Evolutionary conservation across 108 stramenopile genomes (phyloP), one percentile per base, ranked within the genome.

Genomic region (Nitzschia sp.): DNA sequence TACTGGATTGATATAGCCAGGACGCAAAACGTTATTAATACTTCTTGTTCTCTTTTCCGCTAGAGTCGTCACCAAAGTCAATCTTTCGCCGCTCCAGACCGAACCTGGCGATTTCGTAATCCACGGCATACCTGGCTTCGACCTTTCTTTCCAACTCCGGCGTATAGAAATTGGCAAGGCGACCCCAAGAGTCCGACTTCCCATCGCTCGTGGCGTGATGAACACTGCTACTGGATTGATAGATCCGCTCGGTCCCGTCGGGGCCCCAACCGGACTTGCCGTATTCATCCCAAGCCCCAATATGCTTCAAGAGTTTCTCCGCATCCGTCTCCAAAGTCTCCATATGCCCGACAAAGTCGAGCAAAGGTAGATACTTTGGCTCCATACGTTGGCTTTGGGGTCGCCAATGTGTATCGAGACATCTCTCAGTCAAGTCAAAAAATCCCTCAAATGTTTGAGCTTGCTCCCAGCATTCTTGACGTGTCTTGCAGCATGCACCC

Each of bases 201-300:
- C 38, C 13, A 13, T 13, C 13, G 38, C 38, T 42, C 9, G 38
- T 42, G 6, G 38, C 38, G 13, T 42, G 38, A 13, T 42, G 38
- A 13, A 42, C 38, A 13, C 38, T 42, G 38, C 38, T 42, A 42
- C 38, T 42, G 9, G 38, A 42, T 42, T 42, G 38, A 53, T 85
- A 77, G 23, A 77, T 72, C 9, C 35, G 18, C n/a, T 61, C 66
- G 21, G 59, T 53, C 11, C 82, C 82, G 48, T 77, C 8, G 19
- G 21, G 8, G 9, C 81, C 77, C 85, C 79, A 81, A 27, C 81
- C 84, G 2, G 32, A 64, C 13, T 30, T 25, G 1, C 84, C 84
- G 66, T 61, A 63, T 0, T 55, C 47, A 46, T 85, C 77, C 84
- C 84, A 85, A 1, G 80, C 80, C 2, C 80, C 77, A 56, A 78